Base-by-base conservation (phyloP, 257 asterid genomes). In the Solanum sitiens region DNA sequence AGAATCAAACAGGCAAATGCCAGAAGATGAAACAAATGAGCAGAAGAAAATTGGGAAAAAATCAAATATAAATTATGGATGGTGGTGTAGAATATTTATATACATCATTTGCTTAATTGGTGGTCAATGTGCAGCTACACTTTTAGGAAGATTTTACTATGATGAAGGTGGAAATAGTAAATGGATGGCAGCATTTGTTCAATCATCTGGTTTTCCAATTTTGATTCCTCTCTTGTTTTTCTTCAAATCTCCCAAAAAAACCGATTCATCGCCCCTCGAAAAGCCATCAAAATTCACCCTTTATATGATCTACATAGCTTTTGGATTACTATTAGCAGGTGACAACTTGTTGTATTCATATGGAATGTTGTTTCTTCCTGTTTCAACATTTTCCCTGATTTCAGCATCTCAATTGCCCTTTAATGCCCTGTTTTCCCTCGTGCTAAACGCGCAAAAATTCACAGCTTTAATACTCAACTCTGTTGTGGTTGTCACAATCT, bases 181-280 rank as follows among this genome's bases (percentile, higher is more conserved):
- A 87, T 91, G 93, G 93, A 89, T 89, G 85, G 90, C 91, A 16
- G 90, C 93, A n/a, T 74, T 91, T 12, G 92, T 91, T 35, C 91
- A 88, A 73, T 85, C 92, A 27, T 89, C 90, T 40, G 93, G 91
- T 71, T 91, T 91, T 12, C 93, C 92, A 2, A 12, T 88, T 14
- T 18, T 91, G 16, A 50, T 89, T 44, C 93, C 91, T 11, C 86
- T 90, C 35, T n/a, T 87, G 5, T 86, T 89, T 83, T 39, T 85
- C 90, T 63, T 89, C 6, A 84, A 33, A 37, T 70, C 85, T 25
- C 15, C 88, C 9, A 68, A 33, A 3, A 70, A 21, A 15, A 13
- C 13, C 35, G 12, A 39, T n/a, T 76, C 87, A 27, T 37, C 86
- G 5, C 80, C 50, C 23, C 10, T 35, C 44, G 44, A 47, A 80